Base-by-base conservation (phyloP, 2,329 filamentous ascomycete genomes). In the Dryadomyces quercus-mongolicae region DNA sequence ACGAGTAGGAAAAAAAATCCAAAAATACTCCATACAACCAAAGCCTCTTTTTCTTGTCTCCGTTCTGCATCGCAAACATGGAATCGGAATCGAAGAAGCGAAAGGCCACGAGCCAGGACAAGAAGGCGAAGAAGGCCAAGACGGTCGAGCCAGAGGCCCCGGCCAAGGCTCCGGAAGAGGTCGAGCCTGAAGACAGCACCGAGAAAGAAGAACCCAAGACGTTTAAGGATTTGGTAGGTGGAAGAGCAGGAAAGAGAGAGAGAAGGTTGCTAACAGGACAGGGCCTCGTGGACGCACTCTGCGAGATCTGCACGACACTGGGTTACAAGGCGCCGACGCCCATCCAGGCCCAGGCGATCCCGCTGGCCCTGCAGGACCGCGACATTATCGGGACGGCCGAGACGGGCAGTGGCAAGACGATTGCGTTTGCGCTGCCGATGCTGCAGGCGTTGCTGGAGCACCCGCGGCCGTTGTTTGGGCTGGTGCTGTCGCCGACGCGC, bases 361-460 rank as follows among this genome's bases (percentile, higher is more conserved):
- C 92, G 5, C 64, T 77, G 48, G 90, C 90, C 22, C 76, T 96
- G 8, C 71, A 86, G 63, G 84, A 86, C 52, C 81, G 89, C 63
- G 93, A 97, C 68, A 75, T 97, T 38, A 95, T 98, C 61, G 93
- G 91, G 45, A 77, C 97, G 52, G 93, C 93, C 36, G 92, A 98
- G 70, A 98, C 93, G 0, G 93, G 93, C 61, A 90, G 84, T 65
- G 93, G 93, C 70, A 98, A 97, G 74, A 97, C 93, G 0, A 92
- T 90, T 7, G 91, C 93, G 0, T 98, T 97, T 67, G 90, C 89
- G 0, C 74, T 98, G 2, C 93, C 93, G 1, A 94, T 98, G 43
- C 78, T 98, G 2, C 91, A 96, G 67, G 83, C 86, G 2, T 80
- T 98, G 1, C 86, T 97, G 71, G 86, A 93, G 54, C 88, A 90